Evolutionary conservation across 2,329 filamentous ascomycete genomes (phyloP).

Genomic region (Blastomyces parvus): DNA sequence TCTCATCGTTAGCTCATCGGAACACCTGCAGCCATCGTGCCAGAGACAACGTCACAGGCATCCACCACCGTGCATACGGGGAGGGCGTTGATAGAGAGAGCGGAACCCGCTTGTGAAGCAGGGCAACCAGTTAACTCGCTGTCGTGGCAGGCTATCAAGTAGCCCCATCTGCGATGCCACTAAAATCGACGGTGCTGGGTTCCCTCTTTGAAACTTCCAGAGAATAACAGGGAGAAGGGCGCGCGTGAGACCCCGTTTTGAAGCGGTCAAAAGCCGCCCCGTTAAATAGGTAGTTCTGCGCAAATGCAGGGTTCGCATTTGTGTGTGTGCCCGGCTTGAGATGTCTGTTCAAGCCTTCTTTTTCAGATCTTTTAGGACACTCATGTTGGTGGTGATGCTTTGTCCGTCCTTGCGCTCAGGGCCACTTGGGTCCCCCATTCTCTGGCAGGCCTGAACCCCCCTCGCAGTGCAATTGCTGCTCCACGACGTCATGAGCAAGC

Average conservation of each 20-base stretch:
- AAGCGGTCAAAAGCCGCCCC: neutral
- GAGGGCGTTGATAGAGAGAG: conserved; percentile 7
- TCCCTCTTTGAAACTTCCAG: neutral
- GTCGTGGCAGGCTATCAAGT: conserved; percentile 14
- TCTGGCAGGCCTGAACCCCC: neutral
- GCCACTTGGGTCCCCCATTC: neutral
- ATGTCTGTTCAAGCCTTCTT: neutral
- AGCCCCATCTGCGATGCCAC: conserved; percentile 7
- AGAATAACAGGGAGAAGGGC: neutral
- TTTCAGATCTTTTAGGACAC: neutral
- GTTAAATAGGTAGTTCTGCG: neutral
- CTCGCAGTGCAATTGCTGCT: neutral
- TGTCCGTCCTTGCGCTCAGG: neutral
- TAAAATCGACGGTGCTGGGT: neutral
- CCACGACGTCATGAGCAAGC: neutral
- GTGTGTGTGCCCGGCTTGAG: neutral
- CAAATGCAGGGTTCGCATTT: neutral
- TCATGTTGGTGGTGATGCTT: neutral
- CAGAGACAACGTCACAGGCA: conserved; percentile 12
- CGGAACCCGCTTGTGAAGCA: conserved; percentile 7
- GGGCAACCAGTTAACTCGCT: conserved; percentile 14
- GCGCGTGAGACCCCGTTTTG: neutral
- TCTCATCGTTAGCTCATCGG: neutral
- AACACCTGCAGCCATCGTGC: neutral
- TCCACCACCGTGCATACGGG: conserved; percentile 9